Evolutionary conservation across 208 protist genomes (phyloP).

Genomic region (Cochliopodium minus): DNA sequence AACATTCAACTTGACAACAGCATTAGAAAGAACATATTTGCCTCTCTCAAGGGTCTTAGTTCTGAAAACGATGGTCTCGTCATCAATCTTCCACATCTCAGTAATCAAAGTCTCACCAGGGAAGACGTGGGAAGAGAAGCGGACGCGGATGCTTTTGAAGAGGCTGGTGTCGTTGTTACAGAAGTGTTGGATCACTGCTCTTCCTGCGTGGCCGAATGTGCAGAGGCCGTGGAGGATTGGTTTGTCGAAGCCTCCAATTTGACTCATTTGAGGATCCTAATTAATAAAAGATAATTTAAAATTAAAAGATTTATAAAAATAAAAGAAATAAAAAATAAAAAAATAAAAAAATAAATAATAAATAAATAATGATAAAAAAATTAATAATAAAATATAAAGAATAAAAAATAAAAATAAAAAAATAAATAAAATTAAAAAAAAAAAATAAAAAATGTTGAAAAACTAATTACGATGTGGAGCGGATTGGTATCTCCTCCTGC

Average conservation of each 20-base stretch:
- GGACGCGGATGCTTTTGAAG: constrained; percentile 23
- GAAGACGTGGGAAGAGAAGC: constrained; percentile 28
- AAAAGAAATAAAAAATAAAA: no score
- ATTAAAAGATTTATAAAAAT: no score
- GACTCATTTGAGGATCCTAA: constrained; percentile 10
- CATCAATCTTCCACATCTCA: constrained; percentile 21
- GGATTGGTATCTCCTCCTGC: no score
- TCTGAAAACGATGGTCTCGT: constrained; percentile 17
- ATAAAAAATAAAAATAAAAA: no score
- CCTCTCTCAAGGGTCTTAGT: constrained; percentile 13
- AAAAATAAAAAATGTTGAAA: no score
- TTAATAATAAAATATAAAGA: no score
- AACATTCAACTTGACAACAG: constrained; percentile 13
- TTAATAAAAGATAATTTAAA: no score
- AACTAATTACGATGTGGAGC: no score
- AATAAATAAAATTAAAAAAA: no score
- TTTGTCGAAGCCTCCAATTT: constrained; percentile 1
- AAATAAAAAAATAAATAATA: no score
- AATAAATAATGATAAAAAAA: no score
- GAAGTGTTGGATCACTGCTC: constrained; percentile 22
- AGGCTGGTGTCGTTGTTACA: constrained; percentile 22
- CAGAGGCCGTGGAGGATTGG: constrained; percentile 30
- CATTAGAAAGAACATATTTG: constrained; percentile 11
- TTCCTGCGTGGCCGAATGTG: constrained; percentile 23
- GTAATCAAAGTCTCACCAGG: constrained; percentile 28